A percentile compares a stretch with the other conserved stretches of the same genome.
Evolutionary conservation across 140 eudicot species (phyloP).

Genomic region (Ambrosia hybrid): DNA sequence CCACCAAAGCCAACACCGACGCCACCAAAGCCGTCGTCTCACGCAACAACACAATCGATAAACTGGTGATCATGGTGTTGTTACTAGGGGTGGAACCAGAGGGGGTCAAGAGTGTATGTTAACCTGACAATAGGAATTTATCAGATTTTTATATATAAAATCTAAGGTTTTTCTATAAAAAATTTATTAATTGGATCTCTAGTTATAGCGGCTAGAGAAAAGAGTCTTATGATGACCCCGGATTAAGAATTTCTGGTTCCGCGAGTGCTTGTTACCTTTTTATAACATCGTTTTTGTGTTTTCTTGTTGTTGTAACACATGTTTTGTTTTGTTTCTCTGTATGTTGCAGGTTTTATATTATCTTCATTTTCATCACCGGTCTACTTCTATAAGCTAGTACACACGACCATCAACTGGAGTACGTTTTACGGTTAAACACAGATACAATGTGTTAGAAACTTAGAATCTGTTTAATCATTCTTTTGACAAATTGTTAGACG

Average conservation of each 20-base stretch:
- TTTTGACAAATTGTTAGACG: not conserved
- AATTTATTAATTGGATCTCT: too few species aligned
- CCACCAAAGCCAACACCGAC: slow-evolving; percentile 41
- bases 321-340: not conserved
- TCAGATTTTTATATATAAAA: too few species aligned
- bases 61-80: not conserved
- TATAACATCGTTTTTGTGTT: not conserved
- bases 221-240: too few species aligned
- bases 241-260: too few species aligned
- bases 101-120: too few species aligned
- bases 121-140: too few species aligned
- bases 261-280: not conserved
- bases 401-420: slow-evolving; percentile 9
- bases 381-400: slow-evolving; percentile 16
- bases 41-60: slow-evolving; percentile 18
- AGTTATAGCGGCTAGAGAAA: too few species aligned
- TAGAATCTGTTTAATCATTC: not conserved
- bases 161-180: too few species aligned
- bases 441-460: not conserved
- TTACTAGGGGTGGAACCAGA: not conserved
- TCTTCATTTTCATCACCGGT: slow-evolving; percentile 21
- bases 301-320: not conserved
- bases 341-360: slow-evolving; percentile 32
- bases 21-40: slow-evolving; percentile 41
- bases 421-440: slow-evolving; percentile 15